Evolutionary conservation across 2,329 filamentous ascomycete species (phyloP).

Genomic region (Tympanopsis confertula): DNA sequence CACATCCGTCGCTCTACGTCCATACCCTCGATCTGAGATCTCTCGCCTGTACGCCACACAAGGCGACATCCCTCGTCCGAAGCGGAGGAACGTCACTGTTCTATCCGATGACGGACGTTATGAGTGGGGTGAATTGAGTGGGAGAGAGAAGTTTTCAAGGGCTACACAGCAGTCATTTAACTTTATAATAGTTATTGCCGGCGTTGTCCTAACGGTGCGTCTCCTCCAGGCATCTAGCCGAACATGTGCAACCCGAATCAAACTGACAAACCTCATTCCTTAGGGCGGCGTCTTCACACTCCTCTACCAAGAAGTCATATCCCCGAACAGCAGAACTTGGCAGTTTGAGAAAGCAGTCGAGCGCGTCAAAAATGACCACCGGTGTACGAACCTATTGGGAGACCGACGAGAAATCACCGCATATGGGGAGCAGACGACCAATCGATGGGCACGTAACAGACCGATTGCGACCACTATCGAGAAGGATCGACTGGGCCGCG

Average conservation of each 20-base stretch:
- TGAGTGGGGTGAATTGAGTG: constrained; percentile 67
- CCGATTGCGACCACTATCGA: constrained; percentile 38
- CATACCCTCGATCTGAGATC: no score
- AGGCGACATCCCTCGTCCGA: constrained; percentile 22
- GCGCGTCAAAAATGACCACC: constrained; percentile 60
- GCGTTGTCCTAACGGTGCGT: constrained; percentile 64
- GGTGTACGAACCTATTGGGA: constrained; percentile 65
- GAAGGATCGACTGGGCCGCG: constrained; percentile 62
- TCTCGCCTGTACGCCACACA: background rate
- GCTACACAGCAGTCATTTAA: constrained; percentile 89
- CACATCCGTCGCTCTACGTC: no score
- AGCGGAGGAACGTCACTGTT: constrained; percentile 63
- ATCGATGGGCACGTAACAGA: constrained; percentile 54
- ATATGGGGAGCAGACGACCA: constrained; percentile 69
- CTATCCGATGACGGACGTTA: constrained; percentile 78
- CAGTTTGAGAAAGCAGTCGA: constrained; percentile 82
- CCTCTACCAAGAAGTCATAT: constrained; percentile 73
- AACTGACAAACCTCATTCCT: no score
- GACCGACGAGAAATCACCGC: constrained; percentile 65
- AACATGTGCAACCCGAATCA: no score
- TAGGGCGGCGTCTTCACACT: constrained; percentile 69
- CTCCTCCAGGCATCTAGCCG: no score
- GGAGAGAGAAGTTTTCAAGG: constrained; percentile 67
- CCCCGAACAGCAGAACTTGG: constrained; percentile 70
- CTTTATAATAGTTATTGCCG: constrained; percentile 64